Evolutionary conservation across 306 rosid genomes (phyloP).

Genomic region (Pyrus pyrifolia): DNA sequence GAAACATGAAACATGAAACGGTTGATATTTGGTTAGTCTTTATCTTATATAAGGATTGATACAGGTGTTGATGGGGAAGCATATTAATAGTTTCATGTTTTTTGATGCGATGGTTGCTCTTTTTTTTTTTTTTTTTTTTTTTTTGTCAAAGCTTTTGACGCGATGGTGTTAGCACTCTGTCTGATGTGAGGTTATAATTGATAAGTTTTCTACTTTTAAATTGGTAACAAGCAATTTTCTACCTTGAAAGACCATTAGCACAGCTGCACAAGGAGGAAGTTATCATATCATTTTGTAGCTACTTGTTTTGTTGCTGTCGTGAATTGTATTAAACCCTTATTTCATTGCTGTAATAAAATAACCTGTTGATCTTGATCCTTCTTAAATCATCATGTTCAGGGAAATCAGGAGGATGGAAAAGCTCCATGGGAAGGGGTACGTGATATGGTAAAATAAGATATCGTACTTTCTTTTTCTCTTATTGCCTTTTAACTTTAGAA

Average conservation of each 20-base stretch:
- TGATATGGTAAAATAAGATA: constrained; percentile 6
- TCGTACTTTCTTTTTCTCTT: background rate
- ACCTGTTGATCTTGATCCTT: background rate
- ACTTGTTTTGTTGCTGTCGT: background rate
- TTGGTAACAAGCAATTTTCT: background rate
- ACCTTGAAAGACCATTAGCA: background rate
- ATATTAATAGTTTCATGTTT: background rate
- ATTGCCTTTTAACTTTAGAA: background rate
- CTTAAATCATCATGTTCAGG: constrained; percentile 44
- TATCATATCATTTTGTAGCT: background rate
- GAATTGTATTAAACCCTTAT: background rate
- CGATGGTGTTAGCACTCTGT: background rate
- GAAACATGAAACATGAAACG: too few species aligned
- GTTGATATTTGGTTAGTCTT: background rate
- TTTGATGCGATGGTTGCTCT: background rate
- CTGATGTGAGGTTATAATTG: background rate
- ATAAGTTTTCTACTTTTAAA: background rate
- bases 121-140: too few species aligned
- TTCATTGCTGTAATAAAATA: background rate
- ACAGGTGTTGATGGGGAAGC: background rate
- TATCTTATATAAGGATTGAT: background rate
- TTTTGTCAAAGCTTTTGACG: background rate
- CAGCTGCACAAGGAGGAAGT: background rate
- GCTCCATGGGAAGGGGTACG: constrained; percentile 74
- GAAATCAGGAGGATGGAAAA: constrained; percentile 52